Evolutionary conservation across 73 alveolate species (phyloP).

Genomic region (Symbiodinium natans): DNA sequence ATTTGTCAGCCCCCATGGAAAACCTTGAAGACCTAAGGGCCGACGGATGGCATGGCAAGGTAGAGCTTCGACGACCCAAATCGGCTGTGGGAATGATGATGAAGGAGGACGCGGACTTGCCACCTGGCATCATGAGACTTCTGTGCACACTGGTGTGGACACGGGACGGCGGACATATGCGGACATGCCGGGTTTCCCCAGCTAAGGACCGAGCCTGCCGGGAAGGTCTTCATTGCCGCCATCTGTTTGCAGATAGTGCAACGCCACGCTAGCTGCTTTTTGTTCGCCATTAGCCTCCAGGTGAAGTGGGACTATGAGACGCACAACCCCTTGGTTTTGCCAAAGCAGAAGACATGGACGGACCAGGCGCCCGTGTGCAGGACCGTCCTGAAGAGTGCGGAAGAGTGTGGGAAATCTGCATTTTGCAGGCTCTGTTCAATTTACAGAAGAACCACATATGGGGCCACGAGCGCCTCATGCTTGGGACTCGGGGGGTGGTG

Average conservation of each 20-base stretch:
- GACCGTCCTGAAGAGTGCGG: neutral
- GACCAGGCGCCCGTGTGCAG: constrained; percentile 34
- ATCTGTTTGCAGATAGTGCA: constrained; percentile 7
- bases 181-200: no score
- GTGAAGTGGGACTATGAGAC: constrained; percentile 90
- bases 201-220: constrained; percentile 72
- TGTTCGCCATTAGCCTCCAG: no score
- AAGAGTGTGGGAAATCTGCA: no score
- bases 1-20: neutral
- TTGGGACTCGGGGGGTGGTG: neutral
- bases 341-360: constrained; percentile 74
- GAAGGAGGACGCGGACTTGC: constrained; percentile 43
- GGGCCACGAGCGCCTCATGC: constrained; percentile 94
- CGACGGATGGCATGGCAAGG: constrained; percentile 66
- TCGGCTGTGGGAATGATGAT: constrained; percentile 51
- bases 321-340: constrained; percentile 26
- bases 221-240: constrained; percentile 39
- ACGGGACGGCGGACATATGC: no score
- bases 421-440: constrained; percentile 43
- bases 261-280: no score
- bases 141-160: neutral
- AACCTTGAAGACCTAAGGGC: constrained; percentile 4
- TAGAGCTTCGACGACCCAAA: constrained; percentile 48
- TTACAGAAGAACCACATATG: constrained; percentile 34
- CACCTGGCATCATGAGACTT: neutral